phyloP scores from a whole-genome alignment of 106 monocot genomes.

The Dioscorea zingiberensis region DNA sequence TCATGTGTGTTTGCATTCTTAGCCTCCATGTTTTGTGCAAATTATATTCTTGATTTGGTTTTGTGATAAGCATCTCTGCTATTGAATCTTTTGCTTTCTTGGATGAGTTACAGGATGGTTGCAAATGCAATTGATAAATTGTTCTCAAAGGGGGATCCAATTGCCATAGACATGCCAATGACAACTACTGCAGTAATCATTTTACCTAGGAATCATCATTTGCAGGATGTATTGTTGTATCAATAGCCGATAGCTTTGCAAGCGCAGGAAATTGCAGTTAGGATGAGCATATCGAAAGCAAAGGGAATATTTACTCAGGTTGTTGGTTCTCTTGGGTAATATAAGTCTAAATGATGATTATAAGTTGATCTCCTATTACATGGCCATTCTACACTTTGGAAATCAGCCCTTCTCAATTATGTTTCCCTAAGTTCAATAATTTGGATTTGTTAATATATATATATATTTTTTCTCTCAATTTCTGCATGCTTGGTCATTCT shows the following conservation, averaged over 20 bases:
- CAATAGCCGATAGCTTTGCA: slow-evolving; percentile 95
- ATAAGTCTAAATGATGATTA: too few relatives aligned
- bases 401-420: too few relatives aligned
- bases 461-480: too few relatives aligned
- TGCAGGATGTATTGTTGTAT: slow-evolving; percentile 85
- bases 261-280: slow-evolving; percentile 72
- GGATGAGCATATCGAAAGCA: slow-evolving; percentile 71
- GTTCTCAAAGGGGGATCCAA: slow-evolving; percentile 78
- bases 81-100: background rate
- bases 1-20: slow-evolving; percentile 50
- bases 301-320: slow-evolving; percentile 97
- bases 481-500: too few relatives aligned
- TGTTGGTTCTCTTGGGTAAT: background rate
- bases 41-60: too few relatives aligned
- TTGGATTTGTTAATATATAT: too few relatives aligned
- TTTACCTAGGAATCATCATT: slow-evolving; percentile 89
- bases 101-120: slow-evolving; percentile 41
- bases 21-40: background rate
- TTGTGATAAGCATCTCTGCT: too few relatives aligned
- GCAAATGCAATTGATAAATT: slow-evolving; percentile 71
- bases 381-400: too few relatives aligned
- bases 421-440: background rate
- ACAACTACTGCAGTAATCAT: slow-evolving; percentile 82
- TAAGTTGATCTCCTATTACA: too few relatives aligned
- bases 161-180: slow-evolving; percentile 99